phyloP scores from a whole-genome alignment of 2,329 filamentous ascomycete genomes.

The Triangularia setosa region DNA sequence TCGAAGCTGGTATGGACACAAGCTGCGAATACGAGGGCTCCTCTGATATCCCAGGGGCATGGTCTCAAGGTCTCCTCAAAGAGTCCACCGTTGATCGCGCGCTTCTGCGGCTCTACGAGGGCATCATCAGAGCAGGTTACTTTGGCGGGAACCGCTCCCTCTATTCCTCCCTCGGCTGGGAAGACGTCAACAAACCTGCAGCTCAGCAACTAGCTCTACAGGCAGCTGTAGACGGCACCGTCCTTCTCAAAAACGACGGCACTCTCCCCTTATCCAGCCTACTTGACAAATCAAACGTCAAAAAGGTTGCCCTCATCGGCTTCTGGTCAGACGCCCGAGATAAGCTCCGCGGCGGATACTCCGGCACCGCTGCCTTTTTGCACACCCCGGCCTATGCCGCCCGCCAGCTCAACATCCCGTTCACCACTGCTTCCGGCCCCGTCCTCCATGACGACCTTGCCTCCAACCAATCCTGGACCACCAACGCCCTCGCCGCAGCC shows the following conservation, averaged over 20 bases:
- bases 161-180: conserved; percentile 50
- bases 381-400: conserved; percentile 51
- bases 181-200: conserved; percentile 50
- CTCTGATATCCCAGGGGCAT: conserved; percentile 22
- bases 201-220: conserved; percentile 53
- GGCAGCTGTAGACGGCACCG: conserved; percentile 45
- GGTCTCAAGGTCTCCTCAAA: conserved; percentile 13
- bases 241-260: conserved; percentile 52
- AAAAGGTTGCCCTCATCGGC: conserved; percentile 51
- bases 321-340: conserved; percentile 54
- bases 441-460: conserved; percentile 24
- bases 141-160: conserved; percentile 44
- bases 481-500: conserved; percentile 37
- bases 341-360: conserved; percentile 57
- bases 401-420: conserved; percentile 40
- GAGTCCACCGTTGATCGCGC: conserved; percentile 35
- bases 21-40: conserved; percentile 21
- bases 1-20: conserved; percentile 20
- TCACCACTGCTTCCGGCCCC: conserved; percentile 39
- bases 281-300: conserved; percentile 35
- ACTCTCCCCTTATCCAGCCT: conserved; percentile 41
- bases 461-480: conserved; percentile 32
- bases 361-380: conserved; percentile 51
- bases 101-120: conserved; percentile 49
- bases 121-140: conserved; percentile 53